These are phyloP conservation scores for Pisolithus albus DNA, from an alignment of 768 basidiomycete species.

Conservation along the genomic window DNA sequence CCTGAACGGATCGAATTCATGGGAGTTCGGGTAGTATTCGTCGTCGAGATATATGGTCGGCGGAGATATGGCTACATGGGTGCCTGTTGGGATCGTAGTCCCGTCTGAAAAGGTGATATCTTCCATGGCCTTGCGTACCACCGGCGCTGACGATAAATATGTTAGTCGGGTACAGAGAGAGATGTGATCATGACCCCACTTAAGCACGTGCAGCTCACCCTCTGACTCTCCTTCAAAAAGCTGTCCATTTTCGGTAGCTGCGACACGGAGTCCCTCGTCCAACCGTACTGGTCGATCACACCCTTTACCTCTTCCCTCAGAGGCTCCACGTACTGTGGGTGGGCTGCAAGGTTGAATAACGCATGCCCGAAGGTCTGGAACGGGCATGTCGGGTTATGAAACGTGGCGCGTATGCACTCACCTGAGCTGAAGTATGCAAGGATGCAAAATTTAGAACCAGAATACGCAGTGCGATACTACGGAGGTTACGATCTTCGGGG, in stretches of 20 bases:
- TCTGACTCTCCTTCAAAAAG: conserved; percentile 37
- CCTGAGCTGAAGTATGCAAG: conserved; percentile 31
- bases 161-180: conserved; percentile 2
- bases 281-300: conserved; percentile 26
- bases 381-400: conserved; percentile 1
- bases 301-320: conserved; percentile 35
- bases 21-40: conserved; percentile 37
- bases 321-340: conserved; percentile 33
- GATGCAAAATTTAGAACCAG: conserved; percentile 34
- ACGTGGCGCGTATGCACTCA: conserved; percentile 5
- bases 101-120: conserved; percentile 30
- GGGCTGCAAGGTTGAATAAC: conserved; percentile 33
- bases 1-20: conserved; percentile 36
- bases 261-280: conserved; percentile 27
- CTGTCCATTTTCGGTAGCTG: conserved; percentile 36
- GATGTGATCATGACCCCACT: conserved; percentile 17
- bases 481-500: conserved; percentile 22
- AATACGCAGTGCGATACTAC: conserved; percentile 26
- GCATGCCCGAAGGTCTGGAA: conserved; percentile 31
- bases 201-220: conserved; percentile 28
- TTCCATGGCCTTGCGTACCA: conserved; percentile 29
- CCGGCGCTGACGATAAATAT: conserved; percentile 17
- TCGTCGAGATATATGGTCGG: conserved; percentile 33
- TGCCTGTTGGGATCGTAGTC: conserved; percentile 33
- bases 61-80: conserved; percentile 27